Conservation (phyloP, 805 yeast species). For the Brettanomyces naardenensis region DNA sequence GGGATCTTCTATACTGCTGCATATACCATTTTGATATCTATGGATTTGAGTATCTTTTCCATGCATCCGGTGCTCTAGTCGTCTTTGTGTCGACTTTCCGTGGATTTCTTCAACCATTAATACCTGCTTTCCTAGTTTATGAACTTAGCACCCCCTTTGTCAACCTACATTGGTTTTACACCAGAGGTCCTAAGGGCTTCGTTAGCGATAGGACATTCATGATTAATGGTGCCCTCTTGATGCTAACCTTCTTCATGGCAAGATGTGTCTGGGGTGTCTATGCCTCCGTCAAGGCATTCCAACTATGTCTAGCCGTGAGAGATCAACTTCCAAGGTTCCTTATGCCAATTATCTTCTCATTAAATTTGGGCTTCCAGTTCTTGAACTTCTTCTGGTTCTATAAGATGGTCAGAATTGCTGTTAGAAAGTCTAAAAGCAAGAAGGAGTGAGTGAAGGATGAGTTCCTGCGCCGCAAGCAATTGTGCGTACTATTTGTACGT, state of each 20-base stretch:
- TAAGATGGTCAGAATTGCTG: slow-evolving; percentile 74
- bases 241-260: slow-evolving; percentile 64
- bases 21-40: slow-evolving; percentile 52
- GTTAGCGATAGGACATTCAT: slow-evolving; percentile 46
- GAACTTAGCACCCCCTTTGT: slow-evolving; percentile 94
- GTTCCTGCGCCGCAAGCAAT: too few species aligned
- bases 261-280: slow-evolving; percentile 85
- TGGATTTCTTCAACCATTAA: slow-evolving; percentile 76
- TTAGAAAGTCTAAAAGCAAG: too few species aligned
- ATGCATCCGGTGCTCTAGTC: slow-evolving; percentile 73
- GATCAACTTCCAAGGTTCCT: slow-evolving; percentile 36
- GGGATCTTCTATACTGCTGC: slow-evolving; percentile 77
- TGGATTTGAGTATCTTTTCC: slow-evolving; percentile 76
- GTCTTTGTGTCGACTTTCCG: slow-evolving; percentile 57
- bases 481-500: too few species aligned
- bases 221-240: slow-evolving; percentile 65
- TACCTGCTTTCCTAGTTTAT: slow-evolving; percentile 75
- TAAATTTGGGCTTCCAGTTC: slow-evolving; percentile 56
- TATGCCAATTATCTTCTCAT: slow-evolving; percentile 40
- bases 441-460: too few species aligned
- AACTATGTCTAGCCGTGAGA: slow-evolving; percentile 32
- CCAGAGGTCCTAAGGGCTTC: slow-evolving; percentile 63
- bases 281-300: slow-evolving; percentile 54
- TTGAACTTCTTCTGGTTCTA: slow-evolving; percentile 82
- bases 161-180: slow-evolving; percentile 85